Percentiles rank a stretch among this genome's conserved stretches.
phyloP scores from a whole-genome alignment of 208 protist genomes.

The Leishmania arabica region DNA sequence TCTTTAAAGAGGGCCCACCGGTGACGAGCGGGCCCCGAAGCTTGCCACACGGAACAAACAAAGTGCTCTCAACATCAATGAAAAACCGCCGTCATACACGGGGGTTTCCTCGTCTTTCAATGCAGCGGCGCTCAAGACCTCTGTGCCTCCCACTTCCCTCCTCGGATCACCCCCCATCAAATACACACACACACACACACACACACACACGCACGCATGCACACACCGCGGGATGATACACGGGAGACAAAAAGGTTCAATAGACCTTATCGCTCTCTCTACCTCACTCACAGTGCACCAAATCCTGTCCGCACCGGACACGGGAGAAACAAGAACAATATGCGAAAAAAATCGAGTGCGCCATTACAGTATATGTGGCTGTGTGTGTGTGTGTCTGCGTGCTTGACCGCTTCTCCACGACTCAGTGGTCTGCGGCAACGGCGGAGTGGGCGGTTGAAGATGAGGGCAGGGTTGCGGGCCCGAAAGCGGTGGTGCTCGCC shows the following conservation, averaged over 20 bases:
- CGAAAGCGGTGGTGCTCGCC: slow-evolving; percentile 18
- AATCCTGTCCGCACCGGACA: not conserved
- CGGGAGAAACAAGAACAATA: not conserved
- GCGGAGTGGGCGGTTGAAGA: not conserved
- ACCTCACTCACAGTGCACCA: not conserved
- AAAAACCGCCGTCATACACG: not conserved
- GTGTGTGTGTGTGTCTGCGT: slow-evolving; percentile 2
- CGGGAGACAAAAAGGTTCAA: not conserved
- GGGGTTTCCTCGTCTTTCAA: not conserved
- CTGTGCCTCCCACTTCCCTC: not conserved
- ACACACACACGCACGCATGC: not conserved
- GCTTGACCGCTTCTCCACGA: not conserved
- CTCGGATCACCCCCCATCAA: no score
- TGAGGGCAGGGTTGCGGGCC: slow-evolving; percentile 15
- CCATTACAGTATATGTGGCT: not conserved
- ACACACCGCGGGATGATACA: not conserved
- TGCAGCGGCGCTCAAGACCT: not conserved
- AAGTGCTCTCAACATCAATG: not conserved
- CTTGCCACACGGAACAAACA: not conserved
- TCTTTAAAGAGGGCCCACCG: not conserved
- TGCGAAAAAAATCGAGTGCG: not conserved
- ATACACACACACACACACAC: not conserved
- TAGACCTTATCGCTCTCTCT: not conserved
- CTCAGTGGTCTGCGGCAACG: not conserved
- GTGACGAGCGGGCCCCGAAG: not conserved